Base-by-base conservation (phyloP, 768 basidiomycete genomes). In the Gymnopilus junonius region DNA sequence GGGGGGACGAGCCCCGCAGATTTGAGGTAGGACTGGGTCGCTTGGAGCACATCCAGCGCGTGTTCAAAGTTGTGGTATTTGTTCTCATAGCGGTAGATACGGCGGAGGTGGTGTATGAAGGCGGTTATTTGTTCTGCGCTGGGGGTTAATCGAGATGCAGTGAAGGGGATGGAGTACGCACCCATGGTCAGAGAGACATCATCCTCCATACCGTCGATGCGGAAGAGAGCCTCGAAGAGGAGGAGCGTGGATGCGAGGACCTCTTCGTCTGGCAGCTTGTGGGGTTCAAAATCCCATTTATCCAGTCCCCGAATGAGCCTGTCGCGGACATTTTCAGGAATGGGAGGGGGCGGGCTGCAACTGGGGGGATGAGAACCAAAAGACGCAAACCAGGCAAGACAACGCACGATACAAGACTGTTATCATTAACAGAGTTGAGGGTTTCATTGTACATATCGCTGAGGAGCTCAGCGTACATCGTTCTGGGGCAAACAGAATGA, bases 51-150 rank as follows among this genome's bases (percentile, higher is more conserved):
- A 75, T 99, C 97, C 43, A 97, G 81, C 0, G 96, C 97, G 76
- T 99, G 97, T 64, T 94, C 89, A 73, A 97, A 99, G 72, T 99
- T 99, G 82, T 99, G 97, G 75, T 99, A 99, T 27, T 92, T 90
- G 77, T 98, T 98, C 61, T 90, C 88, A 55, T 86, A 83, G 64
- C 95, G 91, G 75, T 99, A 99, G 55, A 97, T 89, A 29, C 87
- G 86, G n/a, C 91, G 87, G n/a, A 99, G 85, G 66, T 97, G 93
- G 67, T 87, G 86, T 40, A 99, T 83, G 69, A 99, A 91, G 10
- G 86, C 77, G 20, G 87, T 84, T 66, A 98, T 83, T 76, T 90
- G 87, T 66, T 82, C 95, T 94, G 43, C 40, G 55, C 15, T n/a
- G 40, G 65, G 37, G 50, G 63, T 61, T 65, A 63, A 68, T 62